Base-by-base conservation (phyloP, 1,284 basidiomycete genomes). In the Pseudozyma pruni region DNA sequence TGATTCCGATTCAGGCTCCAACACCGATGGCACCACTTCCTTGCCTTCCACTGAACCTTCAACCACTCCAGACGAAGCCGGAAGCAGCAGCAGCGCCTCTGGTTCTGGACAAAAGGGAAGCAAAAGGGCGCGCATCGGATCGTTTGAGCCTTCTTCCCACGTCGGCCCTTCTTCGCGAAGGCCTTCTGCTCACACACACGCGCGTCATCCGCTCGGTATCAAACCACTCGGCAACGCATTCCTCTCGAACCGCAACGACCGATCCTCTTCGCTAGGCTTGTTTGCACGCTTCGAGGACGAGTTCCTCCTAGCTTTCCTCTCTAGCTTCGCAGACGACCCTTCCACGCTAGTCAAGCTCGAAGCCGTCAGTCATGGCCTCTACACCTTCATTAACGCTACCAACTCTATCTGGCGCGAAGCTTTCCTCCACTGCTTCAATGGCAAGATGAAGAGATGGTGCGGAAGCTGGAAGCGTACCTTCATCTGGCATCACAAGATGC, bases 391-490 rank as follows among this genome's bases (percentile, higher is more conserved):
- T 45, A 76, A 67, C 49, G 57, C 59, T 42, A 74, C 57, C 42
- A 78, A 60, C 45, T 50, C 56, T 0, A 48, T 75, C 16, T 80
- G 78, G 78, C 66, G 72, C 13, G 75, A 79, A 10, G 44, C 66
- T 14, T 75, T 73, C 49, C 31, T 78, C 11, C 33, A 53, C 6
- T 29, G 45, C 25, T 73, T 72, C 40, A 37, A 67, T 13, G 75
- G 69, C n/a, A 50, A 52, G 23, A 60, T 79, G 42, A 54, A 53
- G 31, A 41, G 51, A 3, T 80, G 78, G 78, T 62, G 55, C n/a
- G 78, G 77, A 20, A 79, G 72, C 52, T 80, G 78, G 78, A 76
- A 75, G 42, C 62, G 58, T 19, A 75, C 76, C 29, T 78, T 71
- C 43, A 53, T 64, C 23, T 64, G 60, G 50, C 61, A 66, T 20